Percentiles rank a stretch among this genome's conserved stretches.
Conservation (phyloP, 2,329 filamentous ascomycete species). For the Arthrobotrys sinensis region DNA sequence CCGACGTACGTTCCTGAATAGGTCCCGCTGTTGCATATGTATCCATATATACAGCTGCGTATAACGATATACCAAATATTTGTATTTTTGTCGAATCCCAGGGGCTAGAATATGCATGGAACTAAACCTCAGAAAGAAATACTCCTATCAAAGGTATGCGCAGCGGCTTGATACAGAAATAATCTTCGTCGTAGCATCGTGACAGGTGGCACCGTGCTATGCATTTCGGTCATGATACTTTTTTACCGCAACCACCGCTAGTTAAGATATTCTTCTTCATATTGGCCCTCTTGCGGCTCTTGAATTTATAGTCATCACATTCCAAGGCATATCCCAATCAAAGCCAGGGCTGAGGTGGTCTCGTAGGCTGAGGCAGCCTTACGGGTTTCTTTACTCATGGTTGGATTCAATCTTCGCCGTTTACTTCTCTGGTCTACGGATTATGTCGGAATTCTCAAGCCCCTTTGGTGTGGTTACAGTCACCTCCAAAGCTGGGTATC, state of each 20-base stretch:
- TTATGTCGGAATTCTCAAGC: too few relatives aligned
- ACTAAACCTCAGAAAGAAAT: background rate
- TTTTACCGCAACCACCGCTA: background rate
- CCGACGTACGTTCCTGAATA: slow-evolving; percentile 26
- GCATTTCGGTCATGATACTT: background rate
- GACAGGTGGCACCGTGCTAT: slow-evolving; percentile 3
- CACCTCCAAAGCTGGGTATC: too few relatives aligned
- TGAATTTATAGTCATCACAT: too few relatives aligned
- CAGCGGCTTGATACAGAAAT: slow-evolving; percentile 10
- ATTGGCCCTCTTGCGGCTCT: too few relatives aligned
- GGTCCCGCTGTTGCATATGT: slow-evolving; percentile 10
- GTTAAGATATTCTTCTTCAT: background rate
- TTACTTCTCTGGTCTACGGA: too few relatives aligned
- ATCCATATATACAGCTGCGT: background rate
- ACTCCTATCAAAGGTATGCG: background rate
- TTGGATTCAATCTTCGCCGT: too few relatives aligned
- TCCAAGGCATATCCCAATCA: too few relatives aligned
- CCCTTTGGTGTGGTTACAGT: too few relatives aligned
- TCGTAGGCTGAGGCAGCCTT: too few relatives aligned
- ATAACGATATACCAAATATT: background rate
- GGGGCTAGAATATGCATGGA: too few relatives aligned
- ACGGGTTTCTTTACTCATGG: too few relatives aligned
- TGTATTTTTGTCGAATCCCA: background rate
- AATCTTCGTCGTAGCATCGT: background rate
- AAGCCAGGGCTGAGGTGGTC: too few relatives aligned